Evolutionary conservation across 2,329 filamentous ascomycete species (phyloP), one percentile per base, ranked within the genome.

Genomic region (Alternaria burnsii): DNA sequence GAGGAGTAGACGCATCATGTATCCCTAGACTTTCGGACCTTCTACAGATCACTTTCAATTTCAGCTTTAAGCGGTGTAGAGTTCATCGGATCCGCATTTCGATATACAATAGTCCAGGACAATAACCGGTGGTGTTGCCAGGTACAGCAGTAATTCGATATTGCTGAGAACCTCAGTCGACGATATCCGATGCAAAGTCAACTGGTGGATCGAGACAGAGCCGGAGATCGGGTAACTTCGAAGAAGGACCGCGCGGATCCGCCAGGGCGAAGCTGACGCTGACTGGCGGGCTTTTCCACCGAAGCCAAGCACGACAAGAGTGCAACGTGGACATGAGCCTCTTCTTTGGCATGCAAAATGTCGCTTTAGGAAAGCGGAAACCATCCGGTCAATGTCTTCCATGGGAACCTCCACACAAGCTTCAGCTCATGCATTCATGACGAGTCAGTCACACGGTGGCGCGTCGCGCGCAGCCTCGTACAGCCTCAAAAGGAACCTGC

Each of bases 201-300:
- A 20, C 44, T 38, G 18, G 24, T 26, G 24, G 38, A 36, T 50
- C 30, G 18, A 34, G 32, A 22, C 14, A 38, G 30, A 11, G n/a
- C 44, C 36, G 24, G 12, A 20, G 30, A 30, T 26, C 18, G 52
- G 16, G 28, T 36, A 46, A 40, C 44, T 50, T 44, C 16, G 34
- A 18, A 41, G 54, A 51, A 59, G 57, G 53, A 48, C 58, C 53
- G 47, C 26, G 26, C 48, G 34, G 53, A 44, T 55, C 51, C 32
- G 36, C 53, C 40, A 18, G 41, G 38, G 32, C 18, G 24, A 34
- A 50, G 10, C 41, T 32, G 40, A 34, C 48, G 53, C 47, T 47
- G 32, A 60, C 41, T 36, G 58, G 36, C 20, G 42, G 32, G 20
- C 26, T 41, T 47, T 18, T 41, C 32, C 41, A 16, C 34, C 40